Conservation (phyloP, 108 stramenopile species). For the Nitzschia putrida region DNA sequence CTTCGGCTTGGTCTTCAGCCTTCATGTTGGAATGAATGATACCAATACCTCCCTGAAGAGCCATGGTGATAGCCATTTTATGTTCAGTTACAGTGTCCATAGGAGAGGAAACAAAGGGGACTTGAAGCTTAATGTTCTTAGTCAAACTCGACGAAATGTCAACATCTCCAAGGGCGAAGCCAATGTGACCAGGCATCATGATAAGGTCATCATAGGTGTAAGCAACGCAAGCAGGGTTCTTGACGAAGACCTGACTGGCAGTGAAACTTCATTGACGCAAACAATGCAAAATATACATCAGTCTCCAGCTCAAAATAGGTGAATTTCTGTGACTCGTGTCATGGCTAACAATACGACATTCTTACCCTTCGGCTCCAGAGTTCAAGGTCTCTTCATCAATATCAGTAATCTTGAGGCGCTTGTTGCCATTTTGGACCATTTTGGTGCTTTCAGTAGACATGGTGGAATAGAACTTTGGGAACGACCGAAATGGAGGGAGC, state of each 20-base stretch:
- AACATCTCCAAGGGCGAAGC: constrained; percentile 91
- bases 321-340: too few relatives aligned
- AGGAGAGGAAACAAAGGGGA: constrained; percentile 96
- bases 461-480: too few relatives aligned
- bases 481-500: too few relatives aligned
- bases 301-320: background rate
- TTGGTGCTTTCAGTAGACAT: background rate
- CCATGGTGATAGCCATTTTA: constrained; percentile 98
- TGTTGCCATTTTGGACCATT: constrained; percentile 23
- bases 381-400: constrained; percentile 88
- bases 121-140: constrained; percentile 86
- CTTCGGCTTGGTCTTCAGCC: constrained; percentile 90
- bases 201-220: constrained; percentile 99
- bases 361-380: constrained; percentile 89
- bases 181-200: constrained; percentile 97
- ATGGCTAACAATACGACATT: background rate
- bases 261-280: constrained; percentile 56
- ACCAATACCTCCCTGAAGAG: constrained; percentile 98
- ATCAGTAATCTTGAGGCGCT: constrained; percentile 55
- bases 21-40: constrained; percentile 99
- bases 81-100: constrained; percentile 99
- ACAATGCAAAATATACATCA: background rate
- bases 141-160: constrained; percentile 91
- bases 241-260: constrained; percentile 76
- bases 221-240: constrained; percentile 82